Evolutionary conservation across 495 filamentous ascomycete genomes (phyloP).

Genomic region (Xylaria longipes): DNA sequence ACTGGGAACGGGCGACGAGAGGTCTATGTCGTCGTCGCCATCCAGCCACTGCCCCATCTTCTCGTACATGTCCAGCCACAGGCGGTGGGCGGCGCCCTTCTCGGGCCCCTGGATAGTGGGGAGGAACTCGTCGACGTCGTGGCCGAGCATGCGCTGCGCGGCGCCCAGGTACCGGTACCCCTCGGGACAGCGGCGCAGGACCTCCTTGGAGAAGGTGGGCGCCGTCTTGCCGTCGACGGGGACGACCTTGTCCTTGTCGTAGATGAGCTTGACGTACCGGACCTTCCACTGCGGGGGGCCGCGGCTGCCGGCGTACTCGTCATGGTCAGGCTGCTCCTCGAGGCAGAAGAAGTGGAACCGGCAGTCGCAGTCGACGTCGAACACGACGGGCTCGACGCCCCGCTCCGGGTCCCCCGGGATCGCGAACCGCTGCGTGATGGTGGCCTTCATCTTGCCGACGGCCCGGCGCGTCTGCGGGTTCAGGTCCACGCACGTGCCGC

Average conservation of each 20-base stretch:
- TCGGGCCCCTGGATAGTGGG: conserved; percentile 42
- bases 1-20: conserved; percentile 24
- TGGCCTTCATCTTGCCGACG: conserved; percentile 75
- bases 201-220: conserved; percentile 55
- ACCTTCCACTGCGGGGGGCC: conserved; percentile 57
- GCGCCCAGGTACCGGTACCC: conserved; percentile 65
- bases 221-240: conserved; percentile 59
- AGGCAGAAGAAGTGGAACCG: conserved; percentile 69
- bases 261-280: conserved; percentile 67
- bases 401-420: conserved; percentile 42
- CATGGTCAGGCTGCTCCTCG: conserved; percentile 39
- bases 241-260: conserved; percentile 73
- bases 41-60: conserved; percentile 55
- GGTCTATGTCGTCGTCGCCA: conserved; percentile 41
- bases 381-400: conserved; percentile 47
- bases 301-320: conserved; percentile 11
- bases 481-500: conserved; percentile 65
- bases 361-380: conserved; percentile 68
- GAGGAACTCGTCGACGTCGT: conserved; percentile 48
- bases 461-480: conserved; percentile 53
- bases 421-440: conserved; percentile 69
- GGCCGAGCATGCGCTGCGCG: conserved; percentile 53
- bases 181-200: conserved; percentile 56
- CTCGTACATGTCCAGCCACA: conserved; percentile 51
- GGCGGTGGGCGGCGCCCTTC: conserved; percentile 31